These are phyloP conservation scores for Digitaria exilis DNA, from an alignment of 202 grass and related monocot species.

Conservation along the genomic window DNA sequence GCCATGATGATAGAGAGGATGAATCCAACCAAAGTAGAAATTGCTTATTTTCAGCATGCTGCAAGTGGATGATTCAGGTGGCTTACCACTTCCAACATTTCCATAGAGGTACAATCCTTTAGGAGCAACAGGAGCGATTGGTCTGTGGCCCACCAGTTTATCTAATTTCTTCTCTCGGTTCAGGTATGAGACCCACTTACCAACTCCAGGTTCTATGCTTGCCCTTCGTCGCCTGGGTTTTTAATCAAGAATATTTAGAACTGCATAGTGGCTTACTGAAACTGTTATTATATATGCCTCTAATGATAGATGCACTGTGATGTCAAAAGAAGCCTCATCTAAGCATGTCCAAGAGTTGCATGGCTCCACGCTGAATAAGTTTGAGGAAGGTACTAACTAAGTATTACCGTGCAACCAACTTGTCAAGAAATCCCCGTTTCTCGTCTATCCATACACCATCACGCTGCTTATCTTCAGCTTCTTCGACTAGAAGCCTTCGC, in stretches of 20 bases:
- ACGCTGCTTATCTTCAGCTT: slow-evolving; percentile 80
- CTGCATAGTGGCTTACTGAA: not conserved
- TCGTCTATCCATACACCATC: slow-evolving; percentile 88
- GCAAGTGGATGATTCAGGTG: not conserved
- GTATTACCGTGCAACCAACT: slow-evolving; percentile 61
- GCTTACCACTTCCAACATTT: slow-evolving; percentile 94
- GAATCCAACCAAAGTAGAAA: no score
- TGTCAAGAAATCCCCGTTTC: slow-evolving; percentile 70
- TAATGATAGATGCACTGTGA: not conserved
- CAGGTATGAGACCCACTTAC: slow-evolving; percentile 91
- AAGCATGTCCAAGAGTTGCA: not conserved
- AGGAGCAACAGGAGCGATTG: slow-evolving; percentile 69
- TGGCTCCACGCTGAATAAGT: not conserved
- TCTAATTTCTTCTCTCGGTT: slow-evolving; percentile 92
- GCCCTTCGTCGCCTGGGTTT: slow-evolving; percentile 56
- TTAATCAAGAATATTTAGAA: slow-evolving; percentile 16
- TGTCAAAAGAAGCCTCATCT: not conserved
- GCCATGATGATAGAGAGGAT: not conserved
- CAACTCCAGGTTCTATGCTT: slow-evolving; percentile 83
- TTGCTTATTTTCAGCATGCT: not conserved
- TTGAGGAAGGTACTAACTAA: not conserved
- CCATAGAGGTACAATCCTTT: slow-evolving; percentile 95
- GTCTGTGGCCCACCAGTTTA: slow-evolving; percentile 65
- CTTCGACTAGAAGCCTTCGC: slow-evolving; percentile 70
- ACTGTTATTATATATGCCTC: not conserved